Evolutionary conservation across 306 rosid genomes (phyloP).

Genomic region (Lotus japonicus): DNA sequence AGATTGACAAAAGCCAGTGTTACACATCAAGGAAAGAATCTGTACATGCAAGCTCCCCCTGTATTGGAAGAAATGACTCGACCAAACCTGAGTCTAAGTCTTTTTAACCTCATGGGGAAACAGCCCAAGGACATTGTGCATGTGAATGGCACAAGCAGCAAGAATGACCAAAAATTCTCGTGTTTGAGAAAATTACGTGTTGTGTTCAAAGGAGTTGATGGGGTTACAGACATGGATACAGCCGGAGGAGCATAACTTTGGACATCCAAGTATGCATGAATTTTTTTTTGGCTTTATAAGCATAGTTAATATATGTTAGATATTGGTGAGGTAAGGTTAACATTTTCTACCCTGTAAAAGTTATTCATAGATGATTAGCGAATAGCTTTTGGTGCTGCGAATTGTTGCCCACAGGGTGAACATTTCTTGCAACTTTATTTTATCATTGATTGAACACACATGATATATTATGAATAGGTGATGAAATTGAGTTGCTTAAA

Average conservation of each 20-base stretch:
- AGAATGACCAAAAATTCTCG: slow-evolving; percentile 51
- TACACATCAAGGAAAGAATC: slow-evolving; percentile 65
- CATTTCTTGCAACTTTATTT: not conserved
- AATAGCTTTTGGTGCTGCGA: not conserved
- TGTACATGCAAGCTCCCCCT: slow-evolving; percentile 96
- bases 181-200: slow-evolving; percentile 67
- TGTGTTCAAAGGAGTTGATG: slow-evolving; percentile 76
- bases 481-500: not conserved
- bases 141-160: slow-evolving; percentile 59
- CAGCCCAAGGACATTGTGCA: slow-evolving; percentile 58
- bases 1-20: slow-evolving; percentile 75
- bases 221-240: slow-evolving; percentile 80
- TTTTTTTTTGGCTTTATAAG: slow-evolving; percentile 12
- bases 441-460: slow-evolving; percentile 10
- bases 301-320: not conserved
- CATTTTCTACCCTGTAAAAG: slow-evolving; percentile 26
- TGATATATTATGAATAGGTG: not conserved
- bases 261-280: slow-evolving; percentile 14
- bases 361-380: not conserved
- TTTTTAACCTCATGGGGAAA: slow-evolving; percentile 76
- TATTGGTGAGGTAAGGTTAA: not conserved
- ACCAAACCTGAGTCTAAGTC: slow-evolving; percentile 56
- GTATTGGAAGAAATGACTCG: slow-evolving; percentile 95
- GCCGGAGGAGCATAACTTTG: slow-evolving; percentile 68
- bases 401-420: not conserved